Evolutionary conservation across 2,329 filamentous ascomycete species (phyloP), one percentile per base, ranked within the genome.

Genomic region (Claviceps sp.): DNA sequence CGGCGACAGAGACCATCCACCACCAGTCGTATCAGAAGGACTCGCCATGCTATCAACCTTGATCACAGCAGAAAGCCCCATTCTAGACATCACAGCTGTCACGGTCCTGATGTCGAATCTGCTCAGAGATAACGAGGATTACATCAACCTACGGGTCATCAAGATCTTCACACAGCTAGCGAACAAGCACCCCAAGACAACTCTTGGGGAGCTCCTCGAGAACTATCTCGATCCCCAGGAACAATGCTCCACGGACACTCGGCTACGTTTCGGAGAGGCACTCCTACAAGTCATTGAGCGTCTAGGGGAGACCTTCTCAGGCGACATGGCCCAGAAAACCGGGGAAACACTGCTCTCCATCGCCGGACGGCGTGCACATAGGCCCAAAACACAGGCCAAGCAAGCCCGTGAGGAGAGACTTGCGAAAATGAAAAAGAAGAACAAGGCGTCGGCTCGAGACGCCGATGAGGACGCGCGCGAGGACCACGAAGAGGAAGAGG

Each of bases 201-300:
- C 82, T 0, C 68, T 77, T 3, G 73, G 71, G 22, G 82, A 86
- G 57, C 67, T 88, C 0, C 66, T 84, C 0, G 82, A 86, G 23
- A 75, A 79, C 43, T 88, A 88, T 56, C 65, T 85, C 17, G 85
- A 89, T 59, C 61, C 76, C 0, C 68, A 71, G 46, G 82, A 87
- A 61, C 70, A 68, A n/a, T 65, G 68, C 5, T 62, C 70, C 0
- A 75, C 85, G 0, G 84, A 88, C 61, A 73, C 77, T 2, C 76
- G 85, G 2, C 71, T 88, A 0, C 74, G 83, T 8, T 77, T 87
- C 55, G 85, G 83, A 47, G 85, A 89, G 62, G 79, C 81, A 0
- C 65, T 86, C 22, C 59, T 81, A 2, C 79, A 82, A 57, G 77
- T 84, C 0, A 73, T 85, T n/a, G 75, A 86, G 60, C 73, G 74